A percentile compares a stretch with the other conserved stretches of the same genome.
phyloP scores from a whole-genome alignment of 1,284 basidiomycete genomes.

The Sporisorium scitamineum region DNA sequence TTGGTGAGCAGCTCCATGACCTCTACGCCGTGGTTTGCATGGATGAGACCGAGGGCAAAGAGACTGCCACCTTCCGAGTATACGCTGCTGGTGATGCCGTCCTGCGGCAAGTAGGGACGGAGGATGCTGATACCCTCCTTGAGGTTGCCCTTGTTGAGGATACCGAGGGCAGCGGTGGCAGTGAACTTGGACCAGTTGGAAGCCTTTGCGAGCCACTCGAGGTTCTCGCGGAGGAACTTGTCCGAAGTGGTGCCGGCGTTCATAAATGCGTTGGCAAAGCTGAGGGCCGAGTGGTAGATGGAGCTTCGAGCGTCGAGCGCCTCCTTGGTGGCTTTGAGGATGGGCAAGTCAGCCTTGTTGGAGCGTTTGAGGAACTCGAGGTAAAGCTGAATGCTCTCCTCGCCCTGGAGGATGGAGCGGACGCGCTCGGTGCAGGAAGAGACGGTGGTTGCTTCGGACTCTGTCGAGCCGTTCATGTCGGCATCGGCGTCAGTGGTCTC shows the following conservation, averaged over 20 bases:
- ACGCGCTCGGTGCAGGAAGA: conserved; percentile 56
- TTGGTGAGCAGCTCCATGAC: conserved; percentile 67
- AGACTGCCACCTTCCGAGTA: conserved; percentile 68
- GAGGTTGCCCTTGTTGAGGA: conserved; percentile 68
- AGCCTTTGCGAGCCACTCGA: conserved; percentile 69
- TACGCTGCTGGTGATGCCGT: conserved; percentile 63
- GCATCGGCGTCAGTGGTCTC: conserved; percentile 37
- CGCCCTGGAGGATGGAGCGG: conserved; percentile 63
- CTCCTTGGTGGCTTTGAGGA: conserved; percentile 68
- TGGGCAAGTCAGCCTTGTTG: conserved; percentile 67
- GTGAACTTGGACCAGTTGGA: conserved; percentile 70
- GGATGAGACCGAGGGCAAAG: conserved; percentile 68
- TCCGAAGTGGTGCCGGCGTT: conserved; percentile 69
- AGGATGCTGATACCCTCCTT: conserved; percentile 66
- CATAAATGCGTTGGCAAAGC: conserved; percentile 69
- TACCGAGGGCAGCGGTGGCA: conserved; percentile 68
- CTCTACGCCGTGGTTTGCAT: conserved; percentile 68
- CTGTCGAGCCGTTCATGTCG: conserved; percentile 49
- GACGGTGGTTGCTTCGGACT: conserved; percentile 37
- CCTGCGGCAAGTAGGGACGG: conserved; percentile 67
- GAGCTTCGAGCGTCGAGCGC: conserved; percentile 67
- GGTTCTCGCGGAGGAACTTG: conserved; percentile 68
- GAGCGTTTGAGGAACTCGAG: conserved; percentile 66
- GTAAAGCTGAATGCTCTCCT: conserved; percentile 68
- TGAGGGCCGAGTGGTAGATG: conserved; percentile 68